Percentiles rank a stretch among this genome's conserved stretches.
phyloP scores from a whole-genome alignment of 1,284 basidiomycete species.

The Earliella scabrosa region DNA sequence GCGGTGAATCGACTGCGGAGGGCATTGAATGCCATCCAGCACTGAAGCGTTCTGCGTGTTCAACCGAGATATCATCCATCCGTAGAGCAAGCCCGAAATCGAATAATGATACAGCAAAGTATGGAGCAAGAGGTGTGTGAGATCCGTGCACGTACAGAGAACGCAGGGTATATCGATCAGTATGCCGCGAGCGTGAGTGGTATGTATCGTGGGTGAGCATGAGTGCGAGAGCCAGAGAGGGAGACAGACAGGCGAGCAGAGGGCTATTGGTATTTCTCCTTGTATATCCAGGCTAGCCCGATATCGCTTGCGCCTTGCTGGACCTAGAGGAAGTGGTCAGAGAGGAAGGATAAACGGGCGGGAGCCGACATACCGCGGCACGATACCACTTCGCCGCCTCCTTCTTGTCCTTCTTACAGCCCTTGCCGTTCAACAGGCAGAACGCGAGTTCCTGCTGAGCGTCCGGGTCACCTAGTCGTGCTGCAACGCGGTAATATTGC shows the following conservation, averaged over 20 bases:
- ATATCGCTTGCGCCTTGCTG: slow-evolving; percentile 80
- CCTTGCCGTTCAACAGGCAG: slow-evolving; percentile 84
- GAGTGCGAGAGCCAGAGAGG: no score
- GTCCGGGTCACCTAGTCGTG: slow-evolving; percentile 83
- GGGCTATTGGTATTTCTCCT: slow-evolving; percentile 67
- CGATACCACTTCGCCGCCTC: slow-evolving; percentile 91
- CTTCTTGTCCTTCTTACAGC: slow-evolving; percentile 88
- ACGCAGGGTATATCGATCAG: slow-evolving; percentile 1
- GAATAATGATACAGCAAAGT: slow-evolving; percentile 22
- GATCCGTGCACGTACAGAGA: not conserved
- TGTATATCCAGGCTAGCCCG: slow-evolving; percentile 88
- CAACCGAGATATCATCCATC: not conserved
- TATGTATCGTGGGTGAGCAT: not conserved
- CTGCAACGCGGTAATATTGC: slow-evolving; percentile 88
- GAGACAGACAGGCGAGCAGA: not conserved
- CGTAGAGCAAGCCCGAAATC: not conserved
- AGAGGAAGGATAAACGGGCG: not conserved
- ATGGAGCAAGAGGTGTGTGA: not conserved
- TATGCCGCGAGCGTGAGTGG: not conserved
- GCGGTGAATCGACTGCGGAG: no score
- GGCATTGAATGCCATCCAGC: no score
- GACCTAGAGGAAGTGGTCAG: slow-evolving; percentile 45
- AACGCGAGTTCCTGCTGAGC: slow-evolving; percentile 88
- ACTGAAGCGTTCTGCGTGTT: no score
- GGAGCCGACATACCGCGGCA: slow-evolving; percentile 63